Evolutionary conservation across 768 basidiomycete genomes (phyloP).

Genomic region (Russula griseocarnosa): DNA sequence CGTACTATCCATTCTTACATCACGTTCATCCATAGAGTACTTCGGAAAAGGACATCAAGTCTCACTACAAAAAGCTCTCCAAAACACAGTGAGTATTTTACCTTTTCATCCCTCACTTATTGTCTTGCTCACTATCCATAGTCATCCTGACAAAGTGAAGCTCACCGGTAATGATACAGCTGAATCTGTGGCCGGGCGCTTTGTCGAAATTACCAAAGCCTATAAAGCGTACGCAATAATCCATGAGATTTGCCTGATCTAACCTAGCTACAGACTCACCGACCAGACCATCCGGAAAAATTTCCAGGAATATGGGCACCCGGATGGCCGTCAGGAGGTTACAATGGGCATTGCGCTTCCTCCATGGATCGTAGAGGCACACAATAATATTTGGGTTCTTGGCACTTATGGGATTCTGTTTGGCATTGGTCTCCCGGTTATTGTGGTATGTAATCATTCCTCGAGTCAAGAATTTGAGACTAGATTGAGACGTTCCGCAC

Average conservation of each 20-base stretch:
- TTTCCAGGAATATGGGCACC: conserved; percentile 84
- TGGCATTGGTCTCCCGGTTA: conserved; percentile 76
- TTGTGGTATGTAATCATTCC: conserved; percentile 55
- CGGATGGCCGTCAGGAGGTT: conserved; percentile 93
- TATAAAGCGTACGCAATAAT: conserved; percentile 77
- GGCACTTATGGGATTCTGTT: conserved; percentile 84
- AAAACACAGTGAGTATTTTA: conserved; percentile 62
- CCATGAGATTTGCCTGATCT: conserved; percentile 5
- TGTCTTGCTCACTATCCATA: conserved; percentile 34
- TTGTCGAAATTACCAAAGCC: conserved; percentile 93
- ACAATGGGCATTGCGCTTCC: conserved; percentile 95
- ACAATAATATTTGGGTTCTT: conserved; percentile 89
- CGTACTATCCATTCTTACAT: background rate
- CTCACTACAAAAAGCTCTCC: conserved; percentile 90
- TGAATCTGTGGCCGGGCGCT: conserved; percentile 80
- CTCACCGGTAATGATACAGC: conserved; percentile 76
- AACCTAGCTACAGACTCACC: conserved; percentile 55
- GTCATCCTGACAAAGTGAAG: conserved; percentile 96
- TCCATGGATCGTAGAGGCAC: conserved; percentile 85
- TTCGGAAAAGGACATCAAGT: conserved; percentile 89
- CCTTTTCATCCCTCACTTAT: background rate
- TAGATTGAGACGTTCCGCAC: background rate
- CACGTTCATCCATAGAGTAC: conserved; percentile 44
- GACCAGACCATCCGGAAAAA: conserved; percentile 92
- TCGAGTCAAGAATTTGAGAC: background rate